Conservation (phyloP, 1,284 basidiomycete genomes). For the Rhodotorula glutinis region DNA sequence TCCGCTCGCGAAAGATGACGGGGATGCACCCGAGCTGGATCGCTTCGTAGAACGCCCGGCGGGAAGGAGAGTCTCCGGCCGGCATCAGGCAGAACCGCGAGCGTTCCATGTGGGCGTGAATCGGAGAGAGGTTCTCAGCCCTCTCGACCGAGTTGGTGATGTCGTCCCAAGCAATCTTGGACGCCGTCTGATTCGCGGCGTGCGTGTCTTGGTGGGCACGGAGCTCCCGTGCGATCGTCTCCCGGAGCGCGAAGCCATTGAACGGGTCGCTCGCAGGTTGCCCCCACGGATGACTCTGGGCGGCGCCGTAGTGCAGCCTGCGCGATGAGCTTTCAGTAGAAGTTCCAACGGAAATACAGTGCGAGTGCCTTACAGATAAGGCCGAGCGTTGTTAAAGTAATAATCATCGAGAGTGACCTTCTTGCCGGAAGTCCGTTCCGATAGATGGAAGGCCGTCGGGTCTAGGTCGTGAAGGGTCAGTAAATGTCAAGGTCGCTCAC, state of each 20-base stretch:
- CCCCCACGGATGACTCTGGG: constrained; percentile 34
- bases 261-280: constrained; percentile 34
- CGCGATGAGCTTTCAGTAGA: not conserved
- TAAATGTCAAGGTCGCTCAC: not conserved
- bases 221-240: constrained; percentile 25
- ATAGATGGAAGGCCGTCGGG: constrained; percentile 38
- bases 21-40: constrained; percentile 40
- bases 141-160: constrained; percentile 30
- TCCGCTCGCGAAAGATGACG: constrained; percentile 38
- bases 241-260: constrained; percentile 40
- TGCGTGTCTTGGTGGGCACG: constrained; percentile 6
- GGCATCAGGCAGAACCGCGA: constrained; percentile 37
- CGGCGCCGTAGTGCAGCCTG: constrained; percentile 35
- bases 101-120: constrained; percentile 36
- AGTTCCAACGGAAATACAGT: not conserved
- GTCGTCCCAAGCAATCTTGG: constrained; percentile 34
- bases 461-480: constrained; percentile 4
- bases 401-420: constrained; percentile 29
- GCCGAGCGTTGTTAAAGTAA: constrained; percentile 27
- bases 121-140: constrained; percentile 30
- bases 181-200: constrained; percentile 3
- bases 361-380: constrained; percentile 3
- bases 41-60: constrained; percentile 38
- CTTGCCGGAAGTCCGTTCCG: constrained; percentile 5
- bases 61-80: constrained; percentile 37